phyloP scores from a whole-genome alignment of 2,329 filamentous ascomycete genomes.

The Aspergillus sp. region DNA sequence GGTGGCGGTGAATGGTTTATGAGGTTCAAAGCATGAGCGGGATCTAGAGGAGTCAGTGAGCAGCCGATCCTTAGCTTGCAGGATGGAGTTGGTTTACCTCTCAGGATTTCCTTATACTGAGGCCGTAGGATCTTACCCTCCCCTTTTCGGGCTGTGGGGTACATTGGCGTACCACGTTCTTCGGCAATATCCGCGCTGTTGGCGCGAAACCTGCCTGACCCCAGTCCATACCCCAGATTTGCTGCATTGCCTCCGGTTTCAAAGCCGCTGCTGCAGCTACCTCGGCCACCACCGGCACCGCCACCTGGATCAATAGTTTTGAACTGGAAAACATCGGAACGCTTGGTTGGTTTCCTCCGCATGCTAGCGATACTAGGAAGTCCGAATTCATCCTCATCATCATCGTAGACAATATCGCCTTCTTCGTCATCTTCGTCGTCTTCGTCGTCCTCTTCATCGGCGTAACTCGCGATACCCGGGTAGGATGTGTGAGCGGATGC shows the following conservation, averaged over 20 bases:
- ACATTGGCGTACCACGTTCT: slow-evolving; percentile 73
- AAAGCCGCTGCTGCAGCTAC: not conserved
- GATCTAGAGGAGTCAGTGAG: slow-evolving; percentile 41
- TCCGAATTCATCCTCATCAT: slow-evolving; percentile 92
- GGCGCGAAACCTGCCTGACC: slow-evolving; percentile 57
- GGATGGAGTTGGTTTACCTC: slow-evolving; percentile 42
- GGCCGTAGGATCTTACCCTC: slow-evolving; percentile 94
- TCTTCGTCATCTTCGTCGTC: slow-evolving; percentile 54
- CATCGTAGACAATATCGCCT: slow-evolving; percentile 72
- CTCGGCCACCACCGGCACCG: not conserved
- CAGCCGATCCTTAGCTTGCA: not conserved
- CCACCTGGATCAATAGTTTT: slow-evolving; percentile 43
- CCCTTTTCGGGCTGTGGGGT: slow-evolving; percentile 79
- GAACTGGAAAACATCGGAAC: slow-evolving; percentile 25
- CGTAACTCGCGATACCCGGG: slow-evolving; percentile 71
- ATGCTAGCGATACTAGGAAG: slow-evolving; percentile 87
- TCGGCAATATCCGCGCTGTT: slow-evolving; percentile 93
- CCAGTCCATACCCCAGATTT: slow-evolving; percentile 26
- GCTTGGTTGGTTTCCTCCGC: slow-evolving; percentile 60
- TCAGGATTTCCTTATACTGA: slow-evolving; percentile 94
- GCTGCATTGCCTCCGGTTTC: slow-evolving; percentile 13
- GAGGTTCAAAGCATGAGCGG: slow-evolving; percentile 88
- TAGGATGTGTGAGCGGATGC: slow-evolving; percentile 64
- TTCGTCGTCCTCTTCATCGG: slow-evolving; percentile 72
- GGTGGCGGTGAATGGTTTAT: slow-evolving; percentile 79